phyloP scores from a whole-genome alignment of 805 yeast genomes.

The Torulaspora gathmanii region DNA sequence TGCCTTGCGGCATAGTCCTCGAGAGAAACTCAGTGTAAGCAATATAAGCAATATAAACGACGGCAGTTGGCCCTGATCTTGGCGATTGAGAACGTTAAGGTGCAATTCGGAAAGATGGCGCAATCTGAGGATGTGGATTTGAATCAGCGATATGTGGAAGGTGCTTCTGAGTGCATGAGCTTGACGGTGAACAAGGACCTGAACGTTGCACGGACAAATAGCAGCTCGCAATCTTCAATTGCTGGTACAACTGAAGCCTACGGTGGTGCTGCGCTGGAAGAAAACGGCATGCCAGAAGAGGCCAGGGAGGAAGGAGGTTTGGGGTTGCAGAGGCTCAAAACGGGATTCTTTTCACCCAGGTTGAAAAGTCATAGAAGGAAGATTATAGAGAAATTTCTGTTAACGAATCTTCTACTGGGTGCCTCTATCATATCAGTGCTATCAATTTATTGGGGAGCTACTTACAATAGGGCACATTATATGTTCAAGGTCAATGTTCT shows the following conservation, averaged over 20 bases:
- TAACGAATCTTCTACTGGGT: constrained; percentile 20
- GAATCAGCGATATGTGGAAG: constrained; percentile 1
- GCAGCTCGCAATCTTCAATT: not conserved
- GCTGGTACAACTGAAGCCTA: not conserved
- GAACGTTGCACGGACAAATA: not conserved
- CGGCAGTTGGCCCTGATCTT: too few species aligned
- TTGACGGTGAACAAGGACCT: not conserved
- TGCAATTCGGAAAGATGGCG: not conserved
- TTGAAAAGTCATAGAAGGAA: constrained; percentile 14
- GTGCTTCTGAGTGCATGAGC: constrained; percentile 4
- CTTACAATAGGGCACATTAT: constrained; percentile 29
- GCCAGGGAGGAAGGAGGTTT: not conserved
- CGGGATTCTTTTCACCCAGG: constrained; percentile 21
- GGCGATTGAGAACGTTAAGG: too few species aligned
- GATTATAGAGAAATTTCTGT: constrained; percentile 10
- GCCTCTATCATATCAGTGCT: constrained; percentile 25
- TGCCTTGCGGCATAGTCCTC: too few species aligned
- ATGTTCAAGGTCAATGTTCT: constrained; percentile 29
- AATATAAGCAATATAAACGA: too few species aligned
- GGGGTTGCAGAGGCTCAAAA: constrained; percentile 8
- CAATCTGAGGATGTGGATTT: not conserved
- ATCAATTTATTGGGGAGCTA: constrained; percentile 39
- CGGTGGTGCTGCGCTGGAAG: not conserved
- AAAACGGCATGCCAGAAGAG: not conserved
- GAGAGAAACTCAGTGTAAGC: too few species aligned